These are phyloP conservation scores for Fusarium musae DNA, from an alignment of 2,329 filamentous ascomycete species.

Conservation along the genomic window DNA sequence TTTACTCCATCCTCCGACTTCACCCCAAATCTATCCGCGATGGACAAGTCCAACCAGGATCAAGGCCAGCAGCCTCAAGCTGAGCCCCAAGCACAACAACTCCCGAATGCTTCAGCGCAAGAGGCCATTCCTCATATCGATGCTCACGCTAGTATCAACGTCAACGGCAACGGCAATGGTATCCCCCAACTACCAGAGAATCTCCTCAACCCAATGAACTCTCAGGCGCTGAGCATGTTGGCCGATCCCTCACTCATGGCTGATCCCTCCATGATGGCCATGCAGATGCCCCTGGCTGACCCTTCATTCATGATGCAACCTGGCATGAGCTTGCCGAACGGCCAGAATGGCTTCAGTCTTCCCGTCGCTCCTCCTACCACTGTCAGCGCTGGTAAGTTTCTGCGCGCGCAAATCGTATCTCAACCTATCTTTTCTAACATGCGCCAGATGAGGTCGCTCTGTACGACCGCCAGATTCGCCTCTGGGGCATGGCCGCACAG, in stretches of 20 bases:
- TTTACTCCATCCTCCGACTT: background rate
- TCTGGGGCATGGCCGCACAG: slow-evolving; percentile 97
- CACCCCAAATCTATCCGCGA: slow-evolving; percentile 1
- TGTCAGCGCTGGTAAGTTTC: slow-evolving; percentile 50
- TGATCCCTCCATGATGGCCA: slow-evolving; percentile 42
- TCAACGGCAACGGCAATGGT: slow-evolving; percentile 31
- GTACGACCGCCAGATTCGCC: slow-evolving; percentile 95
- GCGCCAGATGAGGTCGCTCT: slow-evolving; percentile 88
- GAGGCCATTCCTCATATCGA: slow-evolving; percentile 17
- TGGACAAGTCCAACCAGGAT: slow-evolving; percentile 36
- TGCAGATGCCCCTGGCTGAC: slow-evolving; percentile 43
- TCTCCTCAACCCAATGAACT: slow-evolving; percentile 38
- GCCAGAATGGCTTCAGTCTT: slow-evolving; percentile 43
- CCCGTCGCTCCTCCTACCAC: slow-evolving; percentile 37
- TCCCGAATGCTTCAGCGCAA: slow-evolving; percentile 17
- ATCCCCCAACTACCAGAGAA: slow-evolving; percentile 36
- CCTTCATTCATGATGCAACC: slow-evolving; percentile 48
- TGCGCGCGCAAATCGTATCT: background rate
- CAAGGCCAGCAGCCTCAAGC: slow-evolving; percentile 32
- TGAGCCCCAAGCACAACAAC: slow-evolving; percentile 36
- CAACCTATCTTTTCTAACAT: slow-evolving; percentile 14
- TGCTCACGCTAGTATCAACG: slow-evolving; percentile 14
- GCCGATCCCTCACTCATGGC: slow-evolving; percentile 40
- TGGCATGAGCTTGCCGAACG: slow-evolving; percentile 47
- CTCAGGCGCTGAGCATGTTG: slow-evolving; percentile 42